Evolutionary conservation across 1,284 basidiomycete species (phyloP), one percentile per base, ranked within the genome.

Genomic region (Waitea zeae): DNA sequence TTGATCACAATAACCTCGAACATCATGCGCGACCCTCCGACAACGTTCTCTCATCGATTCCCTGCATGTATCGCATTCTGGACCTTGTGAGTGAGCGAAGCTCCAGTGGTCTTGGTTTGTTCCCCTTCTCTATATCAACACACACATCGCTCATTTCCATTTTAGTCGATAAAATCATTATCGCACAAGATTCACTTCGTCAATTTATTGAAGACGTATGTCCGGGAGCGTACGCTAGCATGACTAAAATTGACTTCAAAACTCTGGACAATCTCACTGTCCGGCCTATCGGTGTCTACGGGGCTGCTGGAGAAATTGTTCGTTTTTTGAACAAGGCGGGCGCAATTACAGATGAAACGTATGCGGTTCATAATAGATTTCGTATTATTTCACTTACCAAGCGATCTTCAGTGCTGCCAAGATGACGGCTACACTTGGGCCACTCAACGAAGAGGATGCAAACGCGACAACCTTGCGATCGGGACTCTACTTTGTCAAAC

Each of bases 121-220:
- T 1, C 6, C 24, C 0, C 20, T 26, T 30, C 12, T 19, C 17
- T 24, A 31, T 28, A 19, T 33, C 13, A 5, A 7, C 5, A 15
- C 13, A 15, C 14, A n/a, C 24, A 3, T 3, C 29, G 12, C 31
- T 29, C 19, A 31, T 17, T 17, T 31, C 19, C 22, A 38, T 20
- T 27, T 3, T 39, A 73, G 67, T 69, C 15, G 69, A 70, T 39
- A 74, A 75, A 44, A 57, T 74, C 30, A 60, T 74, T 46, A 71
- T 73, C 28, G 57, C 56, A 15, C 64, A 68, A 45, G 57, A 59
- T 13, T 59, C 59, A 2, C 47, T 70, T 15, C 52, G 55, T 35
- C 41, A 42, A 3, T 57, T 70, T 33, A 52, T 68, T 39, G 67
- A 70, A 30, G 45, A 49, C 13, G 36, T 68, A 3, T 52, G 44